Percentiles rank a stretch among this genome's conserved stretches.
Conservation (phyloP, 2,329 filamentous ascomycete species). For the Fonsecaea nubica region DNA sequence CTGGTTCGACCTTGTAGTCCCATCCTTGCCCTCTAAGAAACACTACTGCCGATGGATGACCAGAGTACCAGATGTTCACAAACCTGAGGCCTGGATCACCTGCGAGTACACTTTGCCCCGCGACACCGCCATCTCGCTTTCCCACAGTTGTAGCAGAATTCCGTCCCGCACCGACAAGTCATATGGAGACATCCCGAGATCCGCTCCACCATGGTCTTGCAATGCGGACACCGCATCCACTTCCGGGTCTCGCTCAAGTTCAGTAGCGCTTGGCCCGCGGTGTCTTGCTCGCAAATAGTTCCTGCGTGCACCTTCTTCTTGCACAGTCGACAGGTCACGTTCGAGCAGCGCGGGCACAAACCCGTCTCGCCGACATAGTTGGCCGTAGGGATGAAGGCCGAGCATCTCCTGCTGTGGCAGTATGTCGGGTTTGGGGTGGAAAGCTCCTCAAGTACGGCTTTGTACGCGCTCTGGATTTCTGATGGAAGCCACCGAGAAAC, state of each 20-base stretch:
- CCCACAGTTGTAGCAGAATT: constrained; percentile 31
- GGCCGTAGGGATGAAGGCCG: neutral
- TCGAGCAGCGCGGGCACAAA: neutral
- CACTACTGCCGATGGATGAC: too few species aligned
- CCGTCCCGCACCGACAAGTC: constrained; percentile 27
- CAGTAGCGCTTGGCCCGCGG: constrained; percentile 7
- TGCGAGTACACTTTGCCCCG: neutral
- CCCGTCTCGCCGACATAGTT: neutral
- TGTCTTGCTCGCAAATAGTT: neutral
- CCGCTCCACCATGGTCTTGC: constrained; percentile 31
- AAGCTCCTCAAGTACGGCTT: constrained; percentile 1
- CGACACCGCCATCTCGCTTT: neutral
- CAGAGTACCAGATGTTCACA: too few species aligned
- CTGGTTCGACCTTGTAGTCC: too few species aligned
- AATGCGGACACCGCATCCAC: constrained; percentile 33
- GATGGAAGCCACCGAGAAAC: neutral
- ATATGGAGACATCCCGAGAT: constrained; percentile 27
- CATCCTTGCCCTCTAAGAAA: too few species aligned
- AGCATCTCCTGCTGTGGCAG: neutral
- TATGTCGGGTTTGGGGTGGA: constrained; percentile 1
- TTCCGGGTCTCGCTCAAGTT: constrained; percentile 5
- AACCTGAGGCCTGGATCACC: constrained; percentile 57
- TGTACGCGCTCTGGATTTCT: neutral
- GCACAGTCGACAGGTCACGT: neutral
- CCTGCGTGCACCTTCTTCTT: neutral